Percentiles rank a stretch among this genome's conserved stretches.
Evolutionary conservation across 495 filamentous ascomycete genomes (phyloP).

Genomic region (Parathielavia appendiculata): DNA sequence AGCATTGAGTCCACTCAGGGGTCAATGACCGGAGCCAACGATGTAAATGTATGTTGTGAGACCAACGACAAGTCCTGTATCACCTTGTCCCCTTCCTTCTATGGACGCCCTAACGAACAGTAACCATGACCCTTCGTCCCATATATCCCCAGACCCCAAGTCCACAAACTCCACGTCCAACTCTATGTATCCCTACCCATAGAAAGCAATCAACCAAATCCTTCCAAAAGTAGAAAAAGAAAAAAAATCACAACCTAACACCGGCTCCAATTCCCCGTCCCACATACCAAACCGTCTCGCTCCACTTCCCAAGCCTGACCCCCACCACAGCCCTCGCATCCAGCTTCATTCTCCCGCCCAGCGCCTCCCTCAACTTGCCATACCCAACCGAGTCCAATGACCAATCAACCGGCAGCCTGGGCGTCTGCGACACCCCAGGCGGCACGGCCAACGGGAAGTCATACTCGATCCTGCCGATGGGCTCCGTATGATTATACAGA

Average conservation of each 20-base stretch:
- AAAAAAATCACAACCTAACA: conserved; percentile 50
- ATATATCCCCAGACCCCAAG: neutral
- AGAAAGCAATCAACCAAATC: neutral
- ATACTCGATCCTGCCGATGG: conserved; percentile 70
- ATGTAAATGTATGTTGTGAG: neutral
- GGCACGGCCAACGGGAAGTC: conserved; percentile 68
- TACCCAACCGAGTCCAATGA: conserved; percentile 73
- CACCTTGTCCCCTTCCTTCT: neutral
- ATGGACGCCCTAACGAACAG: neutral
- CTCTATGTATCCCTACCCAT: neutral
- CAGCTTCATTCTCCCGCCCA: conserved; percentile 75
- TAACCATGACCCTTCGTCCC: neutral
- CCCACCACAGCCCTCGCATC: conserved; percentile 71
- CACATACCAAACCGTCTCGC: conserved; percentile 60
- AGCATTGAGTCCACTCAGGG: too few species aligned
- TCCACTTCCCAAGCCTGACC: conserved; percentile 67
- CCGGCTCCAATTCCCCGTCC: conserved; percentile 71
- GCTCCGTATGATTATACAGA: conserved; percentile 71
- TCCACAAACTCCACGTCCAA: neutral
- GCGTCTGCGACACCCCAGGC: conserved; percentile 64
- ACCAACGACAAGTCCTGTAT: neutral
- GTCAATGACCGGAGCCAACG: neutral
- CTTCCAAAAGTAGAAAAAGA: neutral
- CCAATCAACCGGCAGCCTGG: conserved; percentile 76
- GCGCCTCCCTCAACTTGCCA: conserved; percentile 69